These are phyloP conservation scores for Lithohypha guttulata DNA, from an alignment of 2,329 filamentous ascomycete genomes.

Conservation along the genomic window DNA sequence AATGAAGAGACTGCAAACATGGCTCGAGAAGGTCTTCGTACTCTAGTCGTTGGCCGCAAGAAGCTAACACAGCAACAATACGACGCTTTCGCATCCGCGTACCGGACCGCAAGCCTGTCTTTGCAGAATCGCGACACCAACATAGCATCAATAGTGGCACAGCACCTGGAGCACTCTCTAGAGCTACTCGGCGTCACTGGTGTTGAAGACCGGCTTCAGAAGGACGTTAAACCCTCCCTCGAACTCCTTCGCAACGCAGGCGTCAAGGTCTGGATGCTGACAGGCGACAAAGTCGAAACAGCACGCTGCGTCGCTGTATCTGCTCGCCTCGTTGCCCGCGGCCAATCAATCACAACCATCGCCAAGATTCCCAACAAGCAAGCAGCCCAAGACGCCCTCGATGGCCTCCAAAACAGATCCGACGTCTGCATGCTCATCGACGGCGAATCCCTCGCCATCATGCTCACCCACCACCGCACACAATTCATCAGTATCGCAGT, in stretches of 20 bases:
- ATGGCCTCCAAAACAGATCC: slow-evolving; percentile 73
- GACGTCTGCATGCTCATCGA: slow-evolving; percentile 89
- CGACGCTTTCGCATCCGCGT: slow-evolving; percentile 61
- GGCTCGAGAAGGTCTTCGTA: slow-evolving; percentile 90
- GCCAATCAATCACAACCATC: slow-evolving; percentile 93
- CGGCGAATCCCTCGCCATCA: slow-evolving; percentile 75
- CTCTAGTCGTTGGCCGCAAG: slow-evolving; percentile 88
- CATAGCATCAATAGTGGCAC: slow-evolving; percentile 68
- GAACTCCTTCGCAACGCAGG: slow-evolving; percentile 93
- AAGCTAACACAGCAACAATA: slow-evolving; percentile 70
- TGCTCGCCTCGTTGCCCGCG: slow-evolving; percentile 83
- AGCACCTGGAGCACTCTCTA: slow-evolving; percentile 75
- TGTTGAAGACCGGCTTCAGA: slow-evolving; percentile 92
- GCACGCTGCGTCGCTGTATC: slow-evolving; percentile 92
- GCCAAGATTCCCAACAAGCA: slow-evolving; percentile 74
- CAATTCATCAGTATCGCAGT: slow-evolving; percentile 87
- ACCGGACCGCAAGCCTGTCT: slow-evolving; percentile 69
- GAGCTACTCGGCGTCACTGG: slow-evolving; percentile 95
- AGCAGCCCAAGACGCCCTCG: slow-evolving; percentile 74
- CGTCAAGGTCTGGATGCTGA: slow-evolving; percentile 99
- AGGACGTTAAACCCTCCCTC: slow-evolving; percentile 87
- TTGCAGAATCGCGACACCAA: slow-evolving; percentile 69
- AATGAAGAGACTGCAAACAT: slow-evolving; percentile 99
- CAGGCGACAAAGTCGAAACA: slow-evolving; percentile 96
- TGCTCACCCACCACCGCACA: slow-evolving; percentile 69